Base-by-base conservation (phyloP, 73 alveolate species). In the Blepharisma stoltei region DNA sequence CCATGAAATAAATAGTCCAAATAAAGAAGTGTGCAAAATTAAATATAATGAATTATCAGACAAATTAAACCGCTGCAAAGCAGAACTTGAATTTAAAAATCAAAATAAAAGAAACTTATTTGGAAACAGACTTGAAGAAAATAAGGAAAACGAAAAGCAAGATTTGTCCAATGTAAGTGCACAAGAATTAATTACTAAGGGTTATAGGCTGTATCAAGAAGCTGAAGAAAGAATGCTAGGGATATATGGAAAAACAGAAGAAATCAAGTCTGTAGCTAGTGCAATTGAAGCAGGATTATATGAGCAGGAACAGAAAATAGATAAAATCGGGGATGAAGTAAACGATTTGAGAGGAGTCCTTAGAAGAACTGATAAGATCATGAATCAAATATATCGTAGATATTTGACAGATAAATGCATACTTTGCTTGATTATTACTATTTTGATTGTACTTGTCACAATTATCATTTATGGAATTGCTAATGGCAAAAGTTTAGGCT, bases 321-420 rank as follows among this genome's bases (percentile, higher is more conserved):
- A 60, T 25, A 60, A 38, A 25, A 60, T 60, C 4, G 46, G 23
- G 0, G 73, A 60, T 4, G 23, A 60, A 1, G 23, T 38, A 25
- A 11, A 60, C 2, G 73, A 60, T 25, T 60, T 60, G 46, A 60
- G 73, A 60, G 23, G 73, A 14, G 23, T 14, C 23, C 45, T 60
- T 11, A 60, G 5, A 60, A 60, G 73, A 38, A 38, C 73, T 8
- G 23, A 60, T 60, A 60, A 60, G 46, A 60, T 60, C 73, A 60
- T 60, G 73, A 38, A 60, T 38, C 46, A 14, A 9, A 60, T 60
- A 18, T 60, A 60, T 60, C 37, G 73, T 18, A n/a, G 73, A 25
- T 60, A 60, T 60, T 38, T 60, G 14, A 60, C 73, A 14, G 73
- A 60, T 60, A 60, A 60, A 60, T 60, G 73, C 46, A 60, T 60